Evolutionary conservation across 2,329 filamentous ascomycete genomes (phyloP), one percentile per base, ranked within the genome.

Genomic region (Podosphaera fusca): DNA sequence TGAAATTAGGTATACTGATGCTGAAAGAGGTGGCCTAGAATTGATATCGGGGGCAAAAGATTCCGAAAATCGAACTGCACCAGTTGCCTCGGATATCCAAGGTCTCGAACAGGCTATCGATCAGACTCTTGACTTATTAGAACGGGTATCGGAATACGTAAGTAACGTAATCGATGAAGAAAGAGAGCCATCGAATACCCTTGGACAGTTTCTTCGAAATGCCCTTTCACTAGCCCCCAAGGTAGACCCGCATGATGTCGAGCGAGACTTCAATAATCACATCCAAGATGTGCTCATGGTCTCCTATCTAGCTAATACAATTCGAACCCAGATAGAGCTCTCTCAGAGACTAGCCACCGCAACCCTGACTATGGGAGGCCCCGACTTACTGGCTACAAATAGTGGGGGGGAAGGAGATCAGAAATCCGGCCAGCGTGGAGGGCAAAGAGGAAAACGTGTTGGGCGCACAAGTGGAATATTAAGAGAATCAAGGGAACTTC

Each of bases 221-320:
- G 84, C 90, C 45, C 79, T 98, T 61, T 89, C 86, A 52, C 75
- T 98, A 61, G 87, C 90, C 57, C 92, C 92, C 67, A 98, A 96
- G 78, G 92, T 96, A 60, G 87, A 95, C 66, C 75, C 84, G 42
- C 78, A 81, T 60, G 85, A 94, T 69, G 89, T 98, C 68, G 92
- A 98, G 77, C 79, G 84, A 69, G 89, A 96, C 75, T 98, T 98
- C 80, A 98, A 98, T 81, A 95, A 94, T 76, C 92, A 98, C 75
- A 88, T 98, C 71, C 92, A 98, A 75, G 92, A 98, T 70, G 89
- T 98, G 60, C 82, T 98, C 63, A 89, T 96, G 71, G 89, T 98
- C 66, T 94, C 88, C 64, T 98, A 98, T 75, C 79, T 98, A 62
- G 88, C 92, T 70, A 98, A 96, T 78, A 95, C 88, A 63, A 95